These are phyloP conservation scores for Nyctanthes arbortristis DNA, from an alignment of 257 asterid genomes.

Conservation along the genomic window DNA sequence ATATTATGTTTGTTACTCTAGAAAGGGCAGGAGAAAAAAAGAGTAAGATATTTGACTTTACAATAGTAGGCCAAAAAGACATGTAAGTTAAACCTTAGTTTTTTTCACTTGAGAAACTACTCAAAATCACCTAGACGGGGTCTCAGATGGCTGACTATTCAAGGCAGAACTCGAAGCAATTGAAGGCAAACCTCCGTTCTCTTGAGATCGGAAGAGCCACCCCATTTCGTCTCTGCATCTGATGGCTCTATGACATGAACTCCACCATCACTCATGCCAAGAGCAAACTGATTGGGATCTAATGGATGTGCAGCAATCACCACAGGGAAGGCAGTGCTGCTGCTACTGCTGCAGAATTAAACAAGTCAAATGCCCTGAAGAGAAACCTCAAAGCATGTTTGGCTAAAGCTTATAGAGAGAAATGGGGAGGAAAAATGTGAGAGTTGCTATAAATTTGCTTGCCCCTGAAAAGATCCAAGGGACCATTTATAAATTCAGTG, in stretches of 20 bases:
- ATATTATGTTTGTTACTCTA: constrained; percentile 2
- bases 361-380: neutral
- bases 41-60: constrained; percentile 22
- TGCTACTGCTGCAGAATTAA: constrained; percentile 46
- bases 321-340: constrained; percentile 50
- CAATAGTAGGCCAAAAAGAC: constrained; percentile 30
- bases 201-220: constrained; percentile 69
- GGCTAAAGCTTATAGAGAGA: too few relatives aligned
- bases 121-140: constrained; percentile 70
- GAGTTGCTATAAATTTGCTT: too few relatives aligned
- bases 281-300: constrained; percentile 80
- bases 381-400: too few relatives aligned
- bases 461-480: too few relatives aligned
- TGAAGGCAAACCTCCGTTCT: constrained; percentile 62
- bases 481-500: neutral
- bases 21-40: neutral
- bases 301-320: constrained; percentile 92
- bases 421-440: too few relatives aligned
- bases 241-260: constrained; percentile 89
- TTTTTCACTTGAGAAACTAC: constrained; percentile 13
- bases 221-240: constrained; percentile 86
- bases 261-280: constrained; percentile 84
- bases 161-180: constrained; percentile 82
- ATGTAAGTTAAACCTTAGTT: neutral
- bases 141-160: constrained; percentile 89